Evolutionary conservation across 1,284 basidiomycete species (phyloP), one percentile per base, ranked within the genome.

Genomic region (Pterula multifida): DNA sequence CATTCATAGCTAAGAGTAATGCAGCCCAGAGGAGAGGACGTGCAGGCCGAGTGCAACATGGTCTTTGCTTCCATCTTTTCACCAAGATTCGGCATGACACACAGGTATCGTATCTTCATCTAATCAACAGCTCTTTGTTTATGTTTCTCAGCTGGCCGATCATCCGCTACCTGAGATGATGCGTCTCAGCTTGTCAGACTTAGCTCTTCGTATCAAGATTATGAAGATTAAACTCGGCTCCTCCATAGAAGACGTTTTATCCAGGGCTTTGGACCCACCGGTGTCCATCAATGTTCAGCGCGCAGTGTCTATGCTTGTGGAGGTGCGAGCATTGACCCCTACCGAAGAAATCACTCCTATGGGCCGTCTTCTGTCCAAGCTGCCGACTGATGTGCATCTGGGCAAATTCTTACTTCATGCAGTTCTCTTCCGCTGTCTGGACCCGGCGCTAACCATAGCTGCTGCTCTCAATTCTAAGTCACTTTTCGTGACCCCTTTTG

Each of bases 101-200:
- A 1, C 69, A 75, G 67, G 82, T 78, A 54, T 59, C 65, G 56
- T 22, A 28, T 35, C 64, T 72, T 15, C 24, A 28, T 21, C 67
- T 68, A 57, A 65, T 68, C 2, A 64, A 47, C 62, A 60, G 45
- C 57, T 63, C 6, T 67, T 69, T 54, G 67, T 73, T 46, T 64
- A 42, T 19, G 9, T 26, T 28, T 48, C 50, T 25, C 53, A 94
- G 90, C 78, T 98, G 69, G 83, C 87, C 1, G 90, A 94, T 21
- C 86, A 94, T 63, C 93, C 94, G 1, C 75, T 94, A 44, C 96
- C 95, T 0, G 95, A 99, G 65, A 98, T 98, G 80, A 82, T 91
- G 66, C 81, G 96, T 22, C 72, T 98, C 2, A 96, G 94, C 55
- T 71, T 98, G 24, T 94, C 95, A 52, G 93, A 98, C 63, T 77